Base-by-base conservation (phyloP, 1,139 yeast genomes). In the Yamadazyma blattariae region DNA sequence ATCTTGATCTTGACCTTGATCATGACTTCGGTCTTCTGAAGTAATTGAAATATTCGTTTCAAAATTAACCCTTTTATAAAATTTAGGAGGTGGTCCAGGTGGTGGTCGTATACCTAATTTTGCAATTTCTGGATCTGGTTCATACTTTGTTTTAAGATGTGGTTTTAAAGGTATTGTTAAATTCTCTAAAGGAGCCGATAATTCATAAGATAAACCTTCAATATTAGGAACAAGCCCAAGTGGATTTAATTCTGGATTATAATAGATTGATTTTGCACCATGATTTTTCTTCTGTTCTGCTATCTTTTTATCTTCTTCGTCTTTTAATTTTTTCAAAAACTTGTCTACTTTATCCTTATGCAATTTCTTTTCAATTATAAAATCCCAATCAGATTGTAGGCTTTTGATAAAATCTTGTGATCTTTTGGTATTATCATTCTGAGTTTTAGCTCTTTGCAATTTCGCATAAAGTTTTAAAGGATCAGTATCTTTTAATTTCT, bases 41-140 rank as follows among this genome's bases (percentile, higher is more conserved):
- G 62, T 92, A 30, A 86, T 92, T 35, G 89, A 90, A 29, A 74
- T 83, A 42, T 55, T 82, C 26, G 65, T 84, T 33, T 79, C 87
- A 22, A 54, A 44, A 49, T 32, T 32, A 3, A 67, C 70, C 15
- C 52, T 33, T 39, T 67, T 69, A 44, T 68, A 70, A 48, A 64
- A 70, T 39, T 39, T 47, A 3, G 76, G 75, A 4, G 71, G 69
- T 1, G 51, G 54, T 1, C 71, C 73, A 7, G 45, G 43, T 0
- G 76, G 76, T 4, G 66, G 50, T n/a, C 45, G 48, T 4, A 69
- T 54, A 5, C 48, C 51, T 28, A 60, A 41, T 17, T 47, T 38
- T 26, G 43, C 45, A 2, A 69, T 56, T 10, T 51, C 27, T 0
- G 70, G 64, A 39, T 68, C 74, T 5, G 46, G 45, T 1, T 41